phyloP scores from a whole-genome alignment of 495 filamentous ascomycete species.

The Penicillium desertorum region DNA sequence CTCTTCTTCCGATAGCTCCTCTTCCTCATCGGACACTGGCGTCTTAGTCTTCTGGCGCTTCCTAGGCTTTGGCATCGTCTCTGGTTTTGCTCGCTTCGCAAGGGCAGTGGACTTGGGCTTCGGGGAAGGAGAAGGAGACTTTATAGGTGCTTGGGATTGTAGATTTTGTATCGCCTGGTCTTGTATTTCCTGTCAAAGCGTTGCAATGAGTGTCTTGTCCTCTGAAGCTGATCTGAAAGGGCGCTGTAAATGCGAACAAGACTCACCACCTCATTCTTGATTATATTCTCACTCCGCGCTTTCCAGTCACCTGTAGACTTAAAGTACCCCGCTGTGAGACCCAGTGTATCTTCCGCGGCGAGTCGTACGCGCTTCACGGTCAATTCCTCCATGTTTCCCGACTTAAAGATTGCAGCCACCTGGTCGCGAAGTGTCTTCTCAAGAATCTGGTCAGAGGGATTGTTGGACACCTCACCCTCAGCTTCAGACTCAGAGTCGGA shows the following conservation, averaged over 20 bases:
- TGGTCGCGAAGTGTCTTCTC: slow-evolving; percentile 59
- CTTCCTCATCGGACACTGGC: slow-evolving; percentile 29
- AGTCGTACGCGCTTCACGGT: slow-evolving; percentile 75
- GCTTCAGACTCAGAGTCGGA: slow-evolving; percentile 39
- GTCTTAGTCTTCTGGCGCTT: slow-evolving; percentile 42
- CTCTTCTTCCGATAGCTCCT: slow-evolving; percentile 22
- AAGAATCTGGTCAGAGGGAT: slow-evolving; percentile 39
- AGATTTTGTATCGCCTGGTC: slow-evolving; percentile 25
- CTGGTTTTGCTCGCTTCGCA: slow-evolving; percentile 32
- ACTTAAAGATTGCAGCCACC: slow-evolving; percentile 57
- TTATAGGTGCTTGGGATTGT: slow-evolving; percentile 9
- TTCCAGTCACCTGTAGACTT: slow-evolving; percentile 69
- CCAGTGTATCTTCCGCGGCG: slow-evolving; percentile 62
- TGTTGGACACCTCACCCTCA: slow-evolving; percentile 8
- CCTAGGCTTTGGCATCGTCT: slow-evolving; percentile 24
- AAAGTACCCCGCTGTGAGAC: slow-evolving; percentile 68
- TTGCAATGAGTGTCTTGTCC: slow-evolving; percentile 10
- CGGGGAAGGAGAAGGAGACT: slow-evolving; percentile 21
- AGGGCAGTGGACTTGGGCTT: slow-evolving; percentile 23
- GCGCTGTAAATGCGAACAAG: slow-evolving; percentile 8
- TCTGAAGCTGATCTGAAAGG: neutral
- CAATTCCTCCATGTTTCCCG: slow-evolving; percentile 60
- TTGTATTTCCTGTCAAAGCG: slow-evolving; percentile 30
- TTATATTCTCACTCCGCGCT: slow-evolving; percentile 69
- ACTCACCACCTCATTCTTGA: slow-evolving; percentile 68